Evolutionary conservation across 2,329 filamentous ascomycete species (phyloP).

Genomic region (Hypoxylon sp.): DNA sequence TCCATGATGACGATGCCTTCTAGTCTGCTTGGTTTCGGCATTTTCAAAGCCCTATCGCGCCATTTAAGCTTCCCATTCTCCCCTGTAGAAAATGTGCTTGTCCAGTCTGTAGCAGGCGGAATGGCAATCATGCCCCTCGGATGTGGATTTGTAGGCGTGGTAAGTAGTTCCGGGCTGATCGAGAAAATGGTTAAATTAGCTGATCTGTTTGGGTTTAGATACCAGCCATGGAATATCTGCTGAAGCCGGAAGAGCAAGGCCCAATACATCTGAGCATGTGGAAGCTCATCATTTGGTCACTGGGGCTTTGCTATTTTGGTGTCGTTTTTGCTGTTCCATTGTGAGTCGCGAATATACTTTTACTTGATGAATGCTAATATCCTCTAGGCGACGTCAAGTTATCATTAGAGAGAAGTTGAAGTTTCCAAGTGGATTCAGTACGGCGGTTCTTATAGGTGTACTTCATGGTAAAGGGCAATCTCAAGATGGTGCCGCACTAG

Average conservation of each 20-base stretch:
- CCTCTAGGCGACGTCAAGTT: constrained; percentile 79
- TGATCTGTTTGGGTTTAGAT: constrained; percentile 63
- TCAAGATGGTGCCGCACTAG: constrained; percentile 49
- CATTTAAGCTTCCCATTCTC: constrained; percentile 86
- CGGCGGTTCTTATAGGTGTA: constrained; percentile 91
- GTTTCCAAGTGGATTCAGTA: constrained; percentile 96
- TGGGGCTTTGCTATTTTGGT: constrained; percentile 96
- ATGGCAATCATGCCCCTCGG: constrained; percentile 98
- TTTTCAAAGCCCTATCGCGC: constrained; percentile 84
- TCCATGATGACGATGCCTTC: constrained; percentile 97
- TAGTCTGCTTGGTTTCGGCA: constrained; percentile 92
- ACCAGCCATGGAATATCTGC: constrained; percentile 89
- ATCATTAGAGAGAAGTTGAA: constrained; percentile 93
- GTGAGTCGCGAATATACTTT: constrained; percentile 55
- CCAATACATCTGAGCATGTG: constrained; percentile 79
- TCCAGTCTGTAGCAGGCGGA: constrained; percentile 94
- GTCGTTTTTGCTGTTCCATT: constrained; percentile 96
- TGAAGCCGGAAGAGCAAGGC: constrained; percentile 83
- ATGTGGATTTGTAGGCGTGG: constrained; percentile 93
- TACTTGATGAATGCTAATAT: constrained; percentile 21
- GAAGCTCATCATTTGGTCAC: constrained; percentile 89
- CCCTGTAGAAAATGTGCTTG: constrained; percentile 95
- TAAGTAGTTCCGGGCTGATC: constrained; percentile 54
- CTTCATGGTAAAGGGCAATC: constrained; percentile 77
- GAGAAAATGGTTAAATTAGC: neutral